These are phyloP conservation scores for Magnaporthiopsis incrustans DNA, from an alignment of 2,329 filamentous ascomycete genomes.

Conservation along the genomic window DNA sequence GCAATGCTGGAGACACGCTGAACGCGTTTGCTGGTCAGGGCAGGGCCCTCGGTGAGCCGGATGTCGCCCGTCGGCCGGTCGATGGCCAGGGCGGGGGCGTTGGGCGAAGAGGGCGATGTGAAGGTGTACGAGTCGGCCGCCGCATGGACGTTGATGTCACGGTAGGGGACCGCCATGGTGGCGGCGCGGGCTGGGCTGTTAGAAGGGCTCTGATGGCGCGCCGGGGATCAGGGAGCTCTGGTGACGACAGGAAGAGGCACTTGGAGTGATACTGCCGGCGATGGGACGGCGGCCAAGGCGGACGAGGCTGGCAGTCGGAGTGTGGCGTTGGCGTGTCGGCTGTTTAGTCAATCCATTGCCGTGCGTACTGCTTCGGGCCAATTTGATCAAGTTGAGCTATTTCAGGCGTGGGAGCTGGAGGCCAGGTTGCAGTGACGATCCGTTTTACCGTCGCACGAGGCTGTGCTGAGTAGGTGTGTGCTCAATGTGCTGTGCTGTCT, in stretches of 20 bases:
- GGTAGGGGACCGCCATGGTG: constrained; percentile 57
- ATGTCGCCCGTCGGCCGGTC: constrained; percentile 90
- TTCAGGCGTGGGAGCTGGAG: background rate
- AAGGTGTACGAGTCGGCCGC: constrained; percentile 92
- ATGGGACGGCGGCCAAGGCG: background rate
- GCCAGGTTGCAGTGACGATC: background rate
- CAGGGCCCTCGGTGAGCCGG: constrained; percentile 70
- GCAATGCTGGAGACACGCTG: constrained; percentile 80
- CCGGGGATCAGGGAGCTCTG: background rate
- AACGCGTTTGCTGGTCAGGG: constrained; percentile 65
- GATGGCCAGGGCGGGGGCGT: constrained; percentile 78
- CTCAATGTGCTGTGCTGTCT: background rate
- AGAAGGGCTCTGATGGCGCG: background rate
- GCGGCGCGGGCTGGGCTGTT: constrained; percentile 5
- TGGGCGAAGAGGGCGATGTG: constrained; percentile 86
- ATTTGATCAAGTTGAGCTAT: background rate
- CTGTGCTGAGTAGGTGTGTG: background rate
- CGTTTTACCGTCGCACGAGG: background rate
- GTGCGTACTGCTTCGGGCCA: background rate
- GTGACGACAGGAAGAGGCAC: background rate
- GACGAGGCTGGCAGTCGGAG: background rate
- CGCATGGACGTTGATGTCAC: constrained; percentile 95
- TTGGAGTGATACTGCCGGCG: background rate
- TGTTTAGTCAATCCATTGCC: background rate
- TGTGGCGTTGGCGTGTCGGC: background rate